Evolutionary conservation across 345 rosid genomes (phyloP).

Genomic region (Tarenaya hassleriana): DNA sequence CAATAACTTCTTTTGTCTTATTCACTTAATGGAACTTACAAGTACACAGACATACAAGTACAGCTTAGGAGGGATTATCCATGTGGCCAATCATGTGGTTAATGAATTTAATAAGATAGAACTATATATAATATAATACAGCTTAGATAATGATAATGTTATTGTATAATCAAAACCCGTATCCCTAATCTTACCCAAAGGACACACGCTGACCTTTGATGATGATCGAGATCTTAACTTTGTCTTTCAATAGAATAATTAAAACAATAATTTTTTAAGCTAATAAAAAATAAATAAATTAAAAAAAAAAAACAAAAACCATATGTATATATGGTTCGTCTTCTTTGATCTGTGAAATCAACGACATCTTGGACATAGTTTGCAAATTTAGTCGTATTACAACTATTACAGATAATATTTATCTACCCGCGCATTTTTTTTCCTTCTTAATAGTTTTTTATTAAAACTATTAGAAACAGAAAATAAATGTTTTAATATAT

Average conservation of each 20-base stretch:
- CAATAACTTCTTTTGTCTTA: slow-evolving; percentile 29
- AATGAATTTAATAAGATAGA: slow-evolving; percentile 17
- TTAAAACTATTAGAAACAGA: no score
- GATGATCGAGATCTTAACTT: slow-evolving; percentile 31
- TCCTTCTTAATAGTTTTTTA: no score
- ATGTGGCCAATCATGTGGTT: slow-evolving; percentile 31
- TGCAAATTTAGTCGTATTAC: no score
- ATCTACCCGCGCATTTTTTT: no score
- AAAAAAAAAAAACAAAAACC: no score
- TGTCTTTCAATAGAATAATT: slow-evolving; percentile 23
- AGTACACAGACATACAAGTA: slow-evolving; percentile 34
- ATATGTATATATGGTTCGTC: slow-evolving; percentile 1
- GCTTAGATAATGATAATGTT: slow-evolving; percentile 2
- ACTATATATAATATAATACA: slow-evolving; percentile 19
- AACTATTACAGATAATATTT: no score
- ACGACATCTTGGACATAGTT: not conserved
- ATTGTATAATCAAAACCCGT: slow-evolving; percentile 23
- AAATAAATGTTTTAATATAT: no score
- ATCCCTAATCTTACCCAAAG: slow-evolving; percentile 29
- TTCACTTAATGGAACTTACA: slow-evolving; percentile 28
- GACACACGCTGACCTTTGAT: slow-evolving; percentile 27
- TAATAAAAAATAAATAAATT: slow-evolving; percentile 5
- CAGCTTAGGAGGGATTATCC: slow-evolving; percentile 33
- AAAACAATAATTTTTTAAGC: no score
- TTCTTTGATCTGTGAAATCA: slow-evolving; percentile 6